Evolutionary conservation across 352 stramenopile species (phyloP).

Genomic region (Pythium plurisporium): DNA sequence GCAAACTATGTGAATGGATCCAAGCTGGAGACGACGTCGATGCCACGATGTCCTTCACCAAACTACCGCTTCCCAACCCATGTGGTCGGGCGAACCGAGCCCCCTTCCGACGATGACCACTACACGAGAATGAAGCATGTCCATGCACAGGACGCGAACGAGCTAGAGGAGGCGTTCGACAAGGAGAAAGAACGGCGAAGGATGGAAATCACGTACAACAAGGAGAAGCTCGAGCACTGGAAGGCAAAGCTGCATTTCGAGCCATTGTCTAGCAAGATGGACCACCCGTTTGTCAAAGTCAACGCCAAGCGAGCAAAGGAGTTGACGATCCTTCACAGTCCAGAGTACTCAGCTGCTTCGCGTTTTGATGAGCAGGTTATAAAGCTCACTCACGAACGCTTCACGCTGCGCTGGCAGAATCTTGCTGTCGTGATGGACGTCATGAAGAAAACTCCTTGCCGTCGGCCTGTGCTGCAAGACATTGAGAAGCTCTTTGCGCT

Average conservation of each 20-base stretch:
- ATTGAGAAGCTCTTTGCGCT: slow-evolving; percentile 57
- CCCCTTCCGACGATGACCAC: slow-evolving; percentile 16
- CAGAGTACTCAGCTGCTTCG: slow-evolving; percentile 36
- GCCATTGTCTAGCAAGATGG: slow-evolving; percentile 37
- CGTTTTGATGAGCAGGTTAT: slow-evolving; percentile 32
- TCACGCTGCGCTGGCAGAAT: slow-evolving; percentile 44
- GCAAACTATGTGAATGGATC: slow-evolving; percentile 36
- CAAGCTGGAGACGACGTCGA: slow-evolving; percentile 24
- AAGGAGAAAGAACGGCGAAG: slow-evolving; percentile 29
- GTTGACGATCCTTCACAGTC: slow-evolving; percentile 47
- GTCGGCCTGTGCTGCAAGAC: slow-evolving; percentile 56
- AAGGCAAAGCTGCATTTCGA: slow-evolving; percentile 40
- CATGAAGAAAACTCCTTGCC: slow-evolving; percentile 52
- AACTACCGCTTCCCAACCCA: slow-evolving; percentile 30
- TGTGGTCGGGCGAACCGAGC: slow-evolving; percentile 18
- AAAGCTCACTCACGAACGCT: slow-evolving; percentile 32
- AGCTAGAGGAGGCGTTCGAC: slow-evolving; percentile 29
- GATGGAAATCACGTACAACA: slow-evolving; percentile 33
- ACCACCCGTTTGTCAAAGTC: slow-evolving; percentile 39
- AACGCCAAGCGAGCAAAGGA: slow-evolving; percentile 29
- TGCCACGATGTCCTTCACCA: slow-evolving; percentile 46
- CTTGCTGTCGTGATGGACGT: slow-evolving; percentile 41
- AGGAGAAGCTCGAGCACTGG: slow-evolving; percentile 35
- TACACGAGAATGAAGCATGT: slow-evolving; percentile 23
- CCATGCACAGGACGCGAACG: slow-evolving; percentile 24